Conservation (phyloP, 371 early-diverging fungal species). For the Thermomucor indicae-seudaticae region DNA sequence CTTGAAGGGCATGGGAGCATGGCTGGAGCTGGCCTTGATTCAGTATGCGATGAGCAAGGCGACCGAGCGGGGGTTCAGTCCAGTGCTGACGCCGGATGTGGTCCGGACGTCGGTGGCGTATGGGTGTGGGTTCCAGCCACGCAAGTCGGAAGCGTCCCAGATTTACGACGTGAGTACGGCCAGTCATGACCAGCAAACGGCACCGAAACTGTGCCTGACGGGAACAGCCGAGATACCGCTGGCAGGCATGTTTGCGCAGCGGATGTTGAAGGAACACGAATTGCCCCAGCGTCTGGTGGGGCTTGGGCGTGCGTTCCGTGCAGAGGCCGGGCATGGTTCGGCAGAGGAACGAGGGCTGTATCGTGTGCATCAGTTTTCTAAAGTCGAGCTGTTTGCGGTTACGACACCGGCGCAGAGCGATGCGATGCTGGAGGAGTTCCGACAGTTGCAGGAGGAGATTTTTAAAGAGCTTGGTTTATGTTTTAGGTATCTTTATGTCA, state of each 20-base stretch:
- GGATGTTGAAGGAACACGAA: slow-evolving; percentile 47
- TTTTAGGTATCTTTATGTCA: slow-evolving; percentile 53
- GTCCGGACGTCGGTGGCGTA: slow-evolving; percentile 77
- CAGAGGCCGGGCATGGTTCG: slow-evolving; percentile 86
- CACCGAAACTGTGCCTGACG: slow-evolving; percentile 65
- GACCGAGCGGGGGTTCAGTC: slow-evolving; percentile 64
- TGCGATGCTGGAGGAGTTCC: slow-evolving; percentile 66
- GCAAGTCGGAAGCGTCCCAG: slow-evolving; percentile 73
- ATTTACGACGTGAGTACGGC: slow-evolving; percentile 74
- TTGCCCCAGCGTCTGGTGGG: slow-evolving; percentile 76
- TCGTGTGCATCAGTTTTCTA: slow-evolving; percentile 92
- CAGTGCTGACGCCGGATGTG: slow-evolving; percentile 83
- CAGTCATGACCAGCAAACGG: slow-evolving; percentile 30
- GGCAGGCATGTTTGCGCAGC: slow-evolving; percentile 77
- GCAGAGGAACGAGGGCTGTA: slow-evolving; percentile 85
- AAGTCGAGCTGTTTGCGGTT: slow-evolving; percentile 88
- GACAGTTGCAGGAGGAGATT: slow-evolving; percentile 68
- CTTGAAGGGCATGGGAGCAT: slow-evolving; percentile 76
- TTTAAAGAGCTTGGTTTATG: slow-evolving; percentile 79
- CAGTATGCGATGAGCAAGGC: slow-evolving; percentile 87
- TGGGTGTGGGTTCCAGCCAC: slow-evolving; percentile 90
- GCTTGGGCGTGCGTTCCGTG: slow-evolving; percentile 82
- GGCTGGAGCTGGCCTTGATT: slow-evolving; percentile 82
- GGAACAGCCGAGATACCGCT: slow-evolving; percentile 94
- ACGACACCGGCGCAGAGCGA: slow-evolving; percentile 66